phyloP scores from a whole-genome alignment of 2,329 filamentous ascomycete species.

The Diatrype stigma region DNA sequence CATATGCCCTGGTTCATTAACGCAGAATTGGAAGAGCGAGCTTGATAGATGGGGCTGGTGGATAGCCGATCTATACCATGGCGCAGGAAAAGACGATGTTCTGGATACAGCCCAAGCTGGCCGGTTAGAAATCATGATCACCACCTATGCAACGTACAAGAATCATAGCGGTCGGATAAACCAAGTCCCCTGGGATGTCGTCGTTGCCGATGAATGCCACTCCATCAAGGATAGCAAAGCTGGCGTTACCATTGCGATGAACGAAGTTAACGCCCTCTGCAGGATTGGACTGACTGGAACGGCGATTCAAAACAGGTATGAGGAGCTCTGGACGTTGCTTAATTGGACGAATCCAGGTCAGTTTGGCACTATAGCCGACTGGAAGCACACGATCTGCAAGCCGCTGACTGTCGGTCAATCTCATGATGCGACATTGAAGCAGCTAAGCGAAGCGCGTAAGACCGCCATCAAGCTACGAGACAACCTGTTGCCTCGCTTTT shows the following conservation, averaged over 20 bases:
- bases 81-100: constrained; percentile 62
- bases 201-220: constrained; percentile 93
- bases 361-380: constrained; percentile 62
- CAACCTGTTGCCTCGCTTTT: constrained; percentile 84
- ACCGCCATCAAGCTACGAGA: constrained; percentile 82
- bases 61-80: constrained; percentile 81
- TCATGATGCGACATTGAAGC: constrained; percentile 79
- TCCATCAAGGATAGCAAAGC: constrained; percentile 75
- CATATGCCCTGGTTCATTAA: constrained; percentile 82
- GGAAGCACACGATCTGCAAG: constrained; percentile 72
- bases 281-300: constrained; percentile 92
- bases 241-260: constrained; percentile 80
- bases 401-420: constrained; percentile 86
- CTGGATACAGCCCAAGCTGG: constrained; percentile 71
- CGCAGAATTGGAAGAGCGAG: constrained; percentile 89
- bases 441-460: constrained; percentile 75
- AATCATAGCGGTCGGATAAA: constrained; percentile 73
- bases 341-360: constrained; percentile 93
- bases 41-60: constrained; percentile 92
- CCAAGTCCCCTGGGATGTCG: constrained; percentile 84
- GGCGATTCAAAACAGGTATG: constrained; percentile 96
- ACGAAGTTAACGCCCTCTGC: constrained; percentile 84
- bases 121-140: constrained; percentile 84
- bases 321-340: constrained; percentile 91
- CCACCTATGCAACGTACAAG: constrained; percentile 88